Evolutionary conservation across 2,329 filamentous ascomycete genomes (phyloP).

Genomic region (Penicillium sp.): DNA sequence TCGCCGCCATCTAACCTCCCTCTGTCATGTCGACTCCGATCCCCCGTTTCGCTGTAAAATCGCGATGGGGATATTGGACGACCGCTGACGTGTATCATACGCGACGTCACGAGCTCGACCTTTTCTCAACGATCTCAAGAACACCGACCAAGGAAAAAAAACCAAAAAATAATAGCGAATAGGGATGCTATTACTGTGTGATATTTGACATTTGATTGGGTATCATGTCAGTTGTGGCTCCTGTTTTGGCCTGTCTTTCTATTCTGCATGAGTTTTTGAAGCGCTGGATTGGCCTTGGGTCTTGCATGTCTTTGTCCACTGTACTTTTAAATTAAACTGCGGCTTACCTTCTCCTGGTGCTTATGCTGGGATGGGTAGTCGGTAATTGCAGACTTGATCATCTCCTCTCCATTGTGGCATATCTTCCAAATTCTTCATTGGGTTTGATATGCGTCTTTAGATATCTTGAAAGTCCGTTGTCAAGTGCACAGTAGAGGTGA

Average conservation of each 20-base stretch:
- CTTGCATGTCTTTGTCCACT: conserved; percentile 34
- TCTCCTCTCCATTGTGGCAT: conserved; percentile 28
- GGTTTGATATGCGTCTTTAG: background rate
- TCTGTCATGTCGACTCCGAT: conserved; percentile 10
- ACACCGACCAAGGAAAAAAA: conserved; percentile 22
- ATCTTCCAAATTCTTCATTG: background rate
- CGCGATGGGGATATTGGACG: conserved; percentile 3
- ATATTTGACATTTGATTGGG: conserved; percentile 2
- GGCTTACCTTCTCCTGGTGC: conserved; percentile 16
- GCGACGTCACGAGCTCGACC: conserved; percentile 31
- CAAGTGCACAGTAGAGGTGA: background rate
- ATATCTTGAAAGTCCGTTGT: background rate
- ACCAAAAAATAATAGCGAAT: conserved; percentile 10
- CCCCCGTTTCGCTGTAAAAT: conserved; percentile 17
- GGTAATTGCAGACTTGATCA: conserved; percentile 31
- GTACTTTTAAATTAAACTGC: conserved; percentile 32
- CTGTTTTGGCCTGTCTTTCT: conserved; percentile 6
- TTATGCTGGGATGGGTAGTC: conserved; percentile 19
- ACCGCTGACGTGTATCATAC: conserved; percentile 34
- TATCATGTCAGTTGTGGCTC: background rate
- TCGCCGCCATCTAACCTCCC: conserved; percentile 12
- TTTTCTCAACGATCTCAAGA: conserved; percentile 22
- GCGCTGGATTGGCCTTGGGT: conserved; percentile 29
- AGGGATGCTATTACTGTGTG: background rate
- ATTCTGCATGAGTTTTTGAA: conserved; percentile 28